Conservation (phyloP, 345 rosid species). For the Murraya paniculata region DNA sequence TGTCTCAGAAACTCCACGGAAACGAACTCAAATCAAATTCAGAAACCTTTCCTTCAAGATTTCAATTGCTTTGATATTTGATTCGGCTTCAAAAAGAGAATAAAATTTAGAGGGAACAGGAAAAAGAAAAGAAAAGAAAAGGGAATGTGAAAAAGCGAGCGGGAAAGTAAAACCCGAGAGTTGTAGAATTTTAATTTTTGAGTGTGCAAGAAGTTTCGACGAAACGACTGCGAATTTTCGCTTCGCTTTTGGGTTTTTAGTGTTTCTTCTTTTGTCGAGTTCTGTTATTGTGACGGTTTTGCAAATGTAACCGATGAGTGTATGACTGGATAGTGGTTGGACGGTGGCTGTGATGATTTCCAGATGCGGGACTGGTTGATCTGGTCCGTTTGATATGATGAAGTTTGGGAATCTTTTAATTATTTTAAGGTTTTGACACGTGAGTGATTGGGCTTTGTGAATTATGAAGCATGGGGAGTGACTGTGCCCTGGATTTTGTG, state of each 20-base stretch:
- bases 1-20: background rate
- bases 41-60: background rate
- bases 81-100: background rate
- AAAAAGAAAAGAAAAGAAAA: background rate
- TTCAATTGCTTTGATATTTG: background rate
- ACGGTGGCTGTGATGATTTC: background rate
- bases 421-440: conserved; percentile 3
- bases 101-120: background rate
- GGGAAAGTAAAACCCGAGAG: conserved; percentile 8
- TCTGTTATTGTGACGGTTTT: conserved; percentile 10
- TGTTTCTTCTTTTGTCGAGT: conserved; percentile 8
- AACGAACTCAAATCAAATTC: background rate
- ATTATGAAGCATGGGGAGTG: background rate
- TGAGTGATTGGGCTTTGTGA: background rate
- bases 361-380: background rate
- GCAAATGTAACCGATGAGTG: background rate
- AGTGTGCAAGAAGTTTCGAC: conserved; percentile 30
- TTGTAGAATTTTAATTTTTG: conserved; percentile 5
- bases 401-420: background rate
- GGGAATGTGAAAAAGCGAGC: conserved; percentile 3
- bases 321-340: background rate
- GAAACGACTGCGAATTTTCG: conserved; percentile 40
- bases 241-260: background rate
- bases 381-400: conserved; percentile 16
- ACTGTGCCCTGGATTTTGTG: background rate